phyloP scores from a whole-genome alignment of 345 rosid genomes.

The Excoecaria agallocha region DNA sequence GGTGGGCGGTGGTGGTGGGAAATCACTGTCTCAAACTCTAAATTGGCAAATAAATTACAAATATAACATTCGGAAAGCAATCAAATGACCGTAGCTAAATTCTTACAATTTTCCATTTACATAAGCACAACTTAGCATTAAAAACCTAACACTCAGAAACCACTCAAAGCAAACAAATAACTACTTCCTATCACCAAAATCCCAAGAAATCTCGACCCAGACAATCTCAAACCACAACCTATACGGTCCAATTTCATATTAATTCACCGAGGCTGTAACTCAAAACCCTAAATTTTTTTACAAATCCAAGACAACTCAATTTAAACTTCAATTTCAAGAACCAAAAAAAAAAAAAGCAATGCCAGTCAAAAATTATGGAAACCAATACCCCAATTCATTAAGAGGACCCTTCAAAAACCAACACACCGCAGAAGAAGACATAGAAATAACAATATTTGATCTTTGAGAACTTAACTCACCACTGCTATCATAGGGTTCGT shows the following conservation, averaged over 20 bases:
- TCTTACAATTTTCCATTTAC: neutral
- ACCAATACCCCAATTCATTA: constrained; percentile 6
- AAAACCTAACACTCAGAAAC: no score
- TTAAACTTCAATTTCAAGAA: neutral
- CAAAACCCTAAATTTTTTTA: neutral
- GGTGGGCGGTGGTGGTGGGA: no score
- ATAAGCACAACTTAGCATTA: neutral
- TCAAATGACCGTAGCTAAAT: neutral
- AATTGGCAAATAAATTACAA: neutral
- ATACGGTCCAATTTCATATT: no score
- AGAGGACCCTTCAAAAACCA: constrained; percentile 9
- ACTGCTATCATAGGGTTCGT: constrained; percentile 71
- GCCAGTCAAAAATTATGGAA: neutral
- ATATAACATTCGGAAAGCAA: neutral
- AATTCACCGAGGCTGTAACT: neutral
- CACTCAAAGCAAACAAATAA: neutral
- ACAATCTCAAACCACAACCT: neutral
- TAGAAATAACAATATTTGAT: constrained; percentile 16
- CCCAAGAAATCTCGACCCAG: neutral
- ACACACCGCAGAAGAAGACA: neutral
- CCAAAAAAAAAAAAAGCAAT: constrained; percentile 11
- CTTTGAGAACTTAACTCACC: constrained; percentile 45
- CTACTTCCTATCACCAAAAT: neutral
- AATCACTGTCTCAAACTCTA: neutral
- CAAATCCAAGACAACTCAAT: neutral